These are phyloP conservation scores for Xylaria acuta DNA, from an alignment of 495 filamentous ascomycete genomes.

Conservation along the genomic window DNA sequence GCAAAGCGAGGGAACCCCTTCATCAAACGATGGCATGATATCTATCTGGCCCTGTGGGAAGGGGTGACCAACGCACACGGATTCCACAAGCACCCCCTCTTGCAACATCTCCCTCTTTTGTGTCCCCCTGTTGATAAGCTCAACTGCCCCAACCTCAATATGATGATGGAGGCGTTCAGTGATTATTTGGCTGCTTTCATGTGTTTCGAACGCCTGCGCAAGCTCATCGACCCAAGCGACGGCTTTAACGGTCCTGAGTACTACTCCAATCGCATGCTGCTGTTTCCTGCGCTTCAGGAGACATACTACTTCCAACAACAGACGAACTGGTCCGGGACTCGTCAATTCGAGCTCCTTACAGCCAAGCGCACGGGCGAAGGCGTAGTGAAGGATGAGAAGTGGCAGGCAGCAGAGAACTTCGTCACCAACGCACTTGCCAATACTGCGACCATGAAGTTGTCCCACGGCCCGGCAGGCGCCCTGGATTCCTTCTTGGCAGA, in stretches of 20 bases:
- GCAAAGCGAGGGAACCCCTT: conserved; percentile 43
- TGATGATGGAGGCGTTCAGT: conserved; percentile 36
- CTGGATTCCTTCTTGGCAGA: conserved; percentile 37
- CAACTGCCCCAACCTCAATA: conserved; percentile 32
- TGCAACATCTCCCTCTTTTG: conserved; percentile 41
- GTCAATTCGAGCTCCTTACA: conserved; percentile 38
- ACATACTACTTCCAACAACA: conserved; percentile 36
- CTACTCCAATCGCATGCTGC: conserved; percentile 35
- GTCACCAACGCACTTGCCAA: conserved; percentile 39
- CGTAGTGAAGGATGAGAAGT: conserved; percentile 34
- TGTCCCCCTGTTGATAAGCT: conserved; percentile 32
- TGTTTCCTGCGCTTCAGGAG: conserved; percentile 32
- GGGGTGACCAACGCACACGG: conserved; percentile 39
- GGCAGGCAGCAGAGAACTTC: conserved; percentile 37
- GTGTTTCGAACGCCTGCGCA: conserved; percentile 39
- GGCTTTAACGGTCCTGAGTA: conserved; percentile 42
- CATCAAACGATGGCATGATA: conserved; percentile 49
- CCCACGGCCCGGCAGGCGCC: conserved; percentile 34
- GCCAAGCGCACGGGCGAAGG: conserved; percentile 30
- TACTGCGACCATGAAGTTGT: conserved; percentile 41
- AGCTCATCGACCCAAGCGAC: conserved; percentile 39
- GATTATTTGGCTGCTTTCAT: conserved; percentile 40
- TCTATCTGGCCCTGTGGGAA: conserved; percentile 46
- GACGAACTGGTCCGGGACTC: conserved; percentile 36
- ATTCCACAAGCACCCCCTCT: conserved; percentile 43